phyloP scores from a whole-genome alignment of 202 grass and related monocot species.

The Zizania palustris region DNA sequence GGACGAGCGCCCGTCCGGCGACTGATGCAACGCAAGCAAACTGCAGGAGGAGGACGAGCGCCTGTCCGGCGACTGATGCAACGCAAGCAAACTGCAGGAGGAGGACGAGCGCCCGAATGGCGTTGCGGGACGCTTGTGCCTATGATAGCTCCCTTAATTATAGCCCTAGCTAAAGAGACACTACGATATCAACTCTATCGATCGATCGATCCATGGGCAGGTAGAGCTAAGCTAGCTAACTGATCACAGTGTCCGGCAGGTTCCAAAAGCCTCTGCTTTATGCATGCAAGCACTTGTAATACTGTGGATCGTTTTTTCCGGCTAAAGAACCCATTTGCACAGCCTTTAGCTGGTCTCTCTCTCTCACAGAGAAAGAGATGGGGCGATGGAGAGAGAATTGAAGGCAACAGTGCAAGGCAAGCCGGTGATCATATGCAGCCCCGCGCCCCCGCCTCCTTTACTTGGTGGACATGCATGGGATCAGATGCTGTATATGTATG shows the following conservation, averaged over 20 bases:
- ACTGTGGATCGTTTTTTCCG: background rate
- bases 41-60: too few relatives aligned
- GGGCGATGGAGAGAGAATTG: background rate
- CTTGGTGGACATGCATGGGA: conserved; percentile 12
- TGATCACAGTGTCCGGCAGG: background rate
- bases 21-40: too few relatives aligned
- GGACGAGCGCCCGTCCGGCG: too few relatives aligned
- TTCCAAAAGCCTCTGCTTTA: background rate
- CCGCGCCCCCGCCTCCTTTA: background rate
- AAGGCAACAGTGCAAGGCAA: background rate
- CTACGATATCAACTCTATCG: background rate
- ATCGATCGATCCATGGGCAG: background rate
- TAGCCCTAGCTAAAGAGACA: conserved; percentile 1
- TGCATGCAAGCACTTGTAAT: background rate
- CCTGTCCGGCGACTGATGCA: background rate
- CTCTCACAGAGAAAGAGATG: background rate
- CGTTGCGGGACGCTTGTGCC: background rate
- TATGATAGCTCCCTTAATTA: background rate
- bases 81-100: background rate
- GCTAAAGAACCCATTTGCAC: background rate
- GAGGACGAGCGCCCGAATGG: background rate
- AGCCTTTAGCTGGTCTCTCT: background rate
- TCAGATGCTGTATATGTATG: background rate
- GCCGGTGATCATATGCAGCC: background rate
- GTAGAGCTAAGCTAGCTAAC: background rate